Conservation (phyloP, 768 basidiomycete species). For the Hericium erinaceus region DNA sequence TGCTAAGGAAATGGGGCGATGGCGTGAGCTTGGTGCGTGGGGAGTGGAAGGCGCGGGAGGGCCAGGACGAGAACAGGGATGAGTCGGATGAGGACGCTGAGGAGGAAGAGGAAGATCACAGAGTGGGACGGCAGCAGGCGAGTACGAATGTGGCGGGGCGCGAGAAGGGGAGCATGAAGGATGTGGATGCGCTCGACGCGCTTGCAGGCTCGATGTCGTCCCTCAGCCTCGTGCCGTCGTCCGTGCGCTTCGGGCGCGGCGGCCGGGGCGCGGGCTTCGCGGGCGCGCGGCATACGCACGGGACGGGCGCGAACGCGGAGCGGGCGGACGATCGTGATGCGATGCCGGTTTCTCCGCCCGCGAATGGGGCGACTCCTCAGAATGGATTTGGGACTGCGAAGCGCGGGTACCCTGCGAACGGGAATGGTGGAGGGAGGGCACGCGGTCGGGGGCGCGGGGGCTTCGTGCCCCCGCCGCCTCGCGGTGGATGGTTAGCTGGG, state of each 20-base stretch:
- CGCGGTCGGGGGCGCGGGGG: no score
- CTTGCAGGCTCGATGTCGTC: slow-evolving; percentile 39
- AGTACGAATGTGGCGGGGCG: background rate
- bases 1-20: slow-evolving; percentile 74
- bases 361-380: no score
- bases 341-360: no score
- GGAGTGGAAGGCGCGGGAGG: slow-evolving; percentile 51
- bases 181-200: slow-evolving; percentile 28
- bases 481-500: no score
- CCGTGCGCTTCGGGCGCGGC: slow-evolving; percentile 69
- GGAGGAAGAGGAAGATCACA: background rate
- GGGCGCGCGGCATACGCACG: background rate
- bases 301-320: no score
- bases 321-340: no score
- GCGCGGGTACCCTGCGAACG: no score
- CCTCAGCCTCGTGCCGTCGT: slow-evolving; percentile 54
- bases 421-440: no score
- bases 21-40: slow-evolving; percentile 73
- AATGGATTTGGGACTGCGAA: no score
- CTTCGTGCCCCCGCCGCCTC: no score
- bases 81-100: slow-evolving; percentile 1
- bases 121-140: background rate
- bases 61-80: slow-evolving; percentile 2
- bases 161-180: background rate
- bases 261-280: slow-evolving; percentile 19